phyloP scores from a whole-genome alignment of 345 rosid species.

The Populus simonii region DNA sequence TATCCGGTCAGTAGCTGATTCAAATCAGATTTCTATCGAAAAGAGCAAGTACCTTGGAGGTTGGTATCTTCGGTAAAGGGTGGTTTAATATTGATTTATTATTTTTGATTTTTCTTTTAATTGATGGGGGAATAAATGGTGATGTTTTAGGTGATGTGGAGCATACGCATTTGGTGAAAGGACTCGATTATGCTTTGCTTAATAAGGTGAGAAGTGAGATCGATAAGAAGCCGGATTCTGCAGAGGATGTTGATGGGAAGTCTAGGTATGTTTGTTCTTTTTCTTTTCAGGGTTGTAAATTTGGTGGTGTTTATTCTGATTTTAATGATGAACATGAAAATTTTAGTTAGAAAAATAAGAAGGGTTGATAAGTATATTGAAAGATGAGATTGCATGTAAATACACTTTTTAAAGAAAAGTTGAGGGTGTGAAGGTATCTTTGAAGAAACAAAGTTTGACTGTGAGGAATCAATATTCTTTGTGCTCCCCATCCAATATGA shows the following conservation, averaged over 20 bases:
- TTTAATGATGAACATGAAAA: not conserved
- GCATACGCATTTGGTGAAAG: constrained; percentile 97
- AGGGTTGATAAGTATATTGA: too few relatives aligned
- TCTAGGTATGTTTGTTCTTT: constrained; percentile 45
- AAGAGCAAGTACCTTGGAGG: constrained; percentile 99
- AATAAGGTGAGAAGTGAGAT: constrained; percentile 94
- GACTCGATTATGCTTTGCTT: constrained; percentile 87
- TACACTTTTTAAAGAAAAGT: too few relatives aligned
- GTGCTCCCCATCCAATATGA: too few relatives aligned
- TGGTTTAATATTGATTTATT: not conserved
- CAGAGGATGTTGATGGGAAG: constrained; percentile 58
- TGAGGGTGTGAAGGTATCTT: too few relatives aligned
- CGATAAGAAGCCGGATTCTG: constrained; percentile 77
- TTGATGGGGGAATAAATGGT: constrained; percentile 10
- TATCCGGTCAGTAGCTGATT: constrained; percentile 60
- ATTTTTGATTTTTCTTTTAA: not conserved
- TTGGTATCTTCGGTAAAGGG: constrained; percentile 24
- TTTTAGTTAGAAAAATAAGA: too few relatives aligned
- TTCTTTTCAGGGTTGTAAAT: not conserved
- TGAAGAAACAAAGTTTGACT: too few relatives aligned
- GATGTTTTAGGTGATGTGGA: constrained; percentile 73
- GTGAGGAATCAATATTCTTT: too few relatives aligned
- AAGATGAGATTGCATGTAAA: too few relatives aligned
- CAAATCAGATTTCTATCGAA: constrained; percentile 81
- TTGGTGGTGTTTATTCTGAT: not conserved